Conservation (phyloP, 2,329 filamentous ascomycete species). For the Aureobasidium vineae region DNA sequence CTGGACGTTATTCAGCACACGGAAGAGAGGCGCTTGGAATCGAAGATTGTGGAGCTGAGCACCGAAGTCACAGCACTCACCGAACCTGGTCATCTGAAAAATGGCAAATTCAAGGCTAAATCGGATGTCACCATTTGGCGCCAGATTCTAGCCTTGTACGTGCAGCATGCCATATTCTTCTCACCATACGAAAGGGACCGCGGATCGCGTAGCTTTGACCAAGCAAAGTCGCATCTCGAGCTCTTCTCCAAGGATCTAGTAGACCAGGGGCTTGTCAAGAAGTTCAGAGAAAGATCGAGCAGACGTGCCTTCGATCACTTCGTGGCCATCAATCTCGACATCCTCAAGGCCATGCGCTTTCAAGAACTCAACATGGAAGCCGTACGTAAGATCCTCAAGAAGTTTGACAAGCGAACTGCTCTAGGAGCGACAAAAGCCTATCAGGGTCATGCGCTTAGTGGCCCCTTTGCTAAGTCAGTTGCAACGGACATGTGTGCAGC, state of each 20-base stretch:
- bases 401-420: constrained; percentile 84
- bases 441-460: constrained; percentile 47
- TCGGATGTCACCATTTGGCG: constrained; percentile 73
- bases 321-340: constrained; percentile 66
- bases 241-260: constrained; percentile 70
- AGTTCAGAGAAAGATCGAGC: constrained; percentile 67
- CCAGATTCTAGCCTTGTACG: constrained; percentile 75
- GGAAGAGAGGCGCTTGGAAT: constrained; percentile 63
- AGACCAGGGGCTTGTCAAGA: constrained; percentile 56
- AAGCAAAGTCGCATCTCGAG: constrained; percentile 65
- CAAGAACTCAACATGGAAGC: constrained; percentile 80
- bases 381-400: constrained; percentile 81
- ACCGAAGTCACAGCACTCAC: constrained; percentile 63
- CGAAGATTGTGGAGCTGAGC: constrained; percentile 64
- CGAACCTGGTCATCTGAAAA: constrained; percentile 54
- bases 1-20: constrained; percentile 66
- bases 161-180: constrained; percentile 79
- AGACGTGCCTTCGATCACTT: constrained; percentile 65
- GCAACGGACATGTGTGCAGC: constrained; percentile 74
- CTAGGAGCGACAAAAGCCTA: constrained; percentile 63
- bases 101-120: constrained; percentile 47
- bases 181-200: constrained; percentile 70
- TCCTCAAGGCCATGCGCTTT: constrained; percentile 80
- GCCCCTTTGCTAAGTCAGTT: constrained; percentile 64
- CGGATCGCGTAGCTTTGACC: constrained; percentile 63